phyloP scores from a whole-genome alignment of 192 early-diverging fungal species.

The Coemansia sp. region DNA sequence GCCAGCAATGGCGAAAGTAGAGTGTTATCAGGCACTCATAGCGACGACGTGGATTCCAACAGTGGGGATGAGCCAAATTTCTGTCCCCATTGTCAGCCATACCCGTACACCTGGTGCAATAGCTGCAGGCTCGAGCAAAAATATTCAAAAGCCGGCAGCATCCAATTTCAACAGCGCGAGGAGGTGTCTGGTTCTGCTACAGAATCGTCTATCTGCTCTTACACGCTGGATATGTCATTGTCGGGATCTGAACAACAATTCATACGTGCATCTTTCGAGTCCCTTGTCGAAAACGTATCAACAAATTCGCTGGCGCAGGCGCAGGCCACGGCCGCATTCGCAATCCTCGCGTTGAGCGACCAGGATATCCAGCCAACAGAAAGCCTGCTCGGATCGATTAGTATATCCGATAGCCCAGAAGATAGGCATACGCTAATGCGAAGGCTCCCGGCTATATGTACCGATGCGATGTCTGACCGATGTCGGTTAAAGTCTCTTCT shows the following conservation, averaged over 20 bases:
- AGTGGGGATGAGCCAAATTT: not conserved
- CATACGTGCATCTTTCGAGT: conserved; percentile 15
- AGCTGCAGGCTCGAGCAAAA: not conserved
- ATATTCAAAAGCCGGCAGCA: not conserved
- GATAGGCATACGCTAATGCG: not conserved
- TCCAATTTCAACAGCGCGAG: not conserved
- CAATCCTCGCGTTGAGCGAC: conserved; percentile 18
- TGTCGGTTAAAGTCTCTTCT: conserved; percentile 28
- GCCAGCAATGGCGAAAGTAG: not conserved
- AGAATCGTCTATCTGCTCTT: not conserved
- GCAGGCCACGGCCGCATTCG: conserved; percentile 32
- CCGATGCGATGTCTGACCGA: conserved; percentile 20
- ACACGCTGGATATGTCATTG: not conserved
- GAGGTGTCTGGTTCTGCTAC: not conserved
- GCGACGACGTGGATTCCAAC: not conserved
- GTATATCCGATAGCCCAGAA: not conserved
- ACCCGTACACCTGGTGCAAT: not conserved
- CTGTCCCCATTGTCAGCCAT: not conserved
- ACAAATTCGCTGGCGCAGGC: conserved; percentile 7
- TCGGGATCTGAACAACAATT: conserved; percentile 19
- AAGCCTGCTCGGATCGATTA: not conserved
- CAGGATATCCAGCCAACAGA: not conserved
- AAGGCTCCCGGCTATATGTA: conserved; percentile 13
- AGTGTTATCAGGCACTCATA: not conserved
- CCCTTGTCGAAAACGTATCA: conserved; percentile 19